phyloP scores from a whole-genome alignment of 352 stramenopile species.

The Thraustochytrium striatum region DNA sequence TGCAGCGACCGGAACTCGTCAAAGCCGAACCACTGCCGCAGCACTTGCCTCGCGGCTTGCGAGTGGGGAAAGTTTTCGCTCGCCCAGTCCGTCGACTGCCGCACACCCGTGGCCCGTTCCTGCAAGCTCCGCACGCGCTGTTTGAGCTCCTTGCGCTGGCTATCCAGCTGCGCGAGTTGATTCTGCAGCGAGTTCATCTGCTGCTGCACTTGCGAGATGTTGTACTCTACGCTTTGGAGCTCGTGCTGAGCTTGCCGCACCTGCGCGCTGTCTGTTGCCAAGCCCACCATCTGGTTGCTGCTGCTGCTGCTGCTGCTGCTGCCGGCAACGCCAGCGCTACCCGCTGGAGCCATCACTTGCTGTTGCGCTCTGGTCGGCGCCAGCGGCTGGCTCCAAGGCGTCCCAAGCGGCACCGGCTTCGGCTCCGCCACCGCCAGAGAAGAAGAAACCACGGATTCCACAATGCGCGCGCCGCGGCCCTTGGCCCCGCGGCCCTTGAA shows the following conservation, averaged over 20 bases:
- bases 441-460: too few species aligned
- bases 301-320: too few species aligned
- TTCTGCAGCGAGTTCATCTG: constrained; percentile 6
- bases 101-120: neutral
- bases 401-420: too few species aligned
- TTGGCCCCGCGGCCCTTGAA: too few species aligned
- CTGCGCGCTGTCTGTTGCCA: too few species aligned
- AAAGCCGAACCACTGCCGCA: constrained; percentile 21
- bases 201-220: neutral
- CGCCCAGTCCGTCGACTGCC: neutral
- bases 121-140: neutral
- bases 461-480: too few species aligned
- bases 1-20: constrained; percentile 32
- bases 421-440: too few species aligned
- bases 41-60: neutral
- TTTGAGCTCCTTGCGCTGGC: neutral
- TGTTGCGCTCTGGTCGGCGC: too few species aligned
- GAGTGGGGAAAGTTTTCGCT: constrained; percentile 34
- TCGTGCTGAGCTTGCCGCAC: constrained; percentile 22
- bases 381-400: too few species aligned
- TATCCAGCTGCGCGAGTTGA: neutral
- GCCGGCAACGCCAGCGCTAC: too few species aligned
- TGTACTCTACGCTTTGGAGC: neutral
- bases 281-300: too few species aligned
- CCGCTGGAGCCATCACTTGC: too few species aligned